Evolutionary conservation across 305 asterid genomes (phyloP).

Genomic region (Solanum hybrid): DNA sequence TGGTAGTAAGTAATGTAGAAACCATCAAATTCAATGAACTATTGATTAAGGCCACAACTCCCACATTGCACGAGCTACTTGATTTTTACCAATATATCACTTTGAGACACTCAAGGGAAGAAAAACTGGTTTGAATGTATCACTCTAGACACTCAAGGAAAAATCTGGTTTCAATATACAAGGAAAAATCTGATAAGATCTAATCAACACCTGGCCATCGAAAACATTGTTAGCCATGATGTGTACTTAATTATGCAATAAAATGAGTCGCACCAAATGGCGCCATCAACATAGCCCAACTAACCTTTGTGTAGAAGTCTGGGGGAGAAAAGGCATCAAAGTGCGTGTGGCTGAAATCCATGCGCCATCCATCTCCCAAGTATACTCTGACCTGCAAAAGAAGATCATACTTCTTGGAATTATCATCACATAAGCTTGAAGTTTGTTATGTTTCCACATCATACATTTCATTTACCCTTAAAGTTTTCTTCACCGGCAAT

Average conservation of each 20-base stretch:
- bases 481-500: conserved; percentile 63
- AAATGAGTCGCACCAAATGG: background rate
- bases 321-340: conserved; percentile 95
- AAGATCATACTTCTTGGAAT: background rate
- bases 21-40: background rate
- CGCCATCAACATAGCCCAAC: background rate
- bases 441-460: background rate
- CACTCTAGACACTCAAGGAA: background rate
- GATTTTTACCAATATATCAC: background rate
- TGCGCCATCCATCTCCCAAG: conserved; percentile 98
- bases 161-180: background rate
- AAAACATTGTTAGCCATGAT: background rate
- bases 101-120: background rate
- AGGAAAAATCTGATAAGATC: background rate
- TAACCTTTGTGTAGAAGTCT: conserved; percentile 91
- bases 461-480: conserved; percentile 45
- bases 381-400: conserved; percentile 59
- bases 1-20: background rate
- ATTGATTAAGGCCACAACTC: background rate
- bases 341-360: conserved; percentile 98
- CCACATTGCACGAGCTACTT: background rate
- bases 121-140: background rate
- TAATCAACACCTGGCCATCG: background rate
- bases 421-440: background rate
- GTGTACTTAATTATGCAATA: background rate